phyloP scores from a whole-genome alignment of 805 yeast genomes.

The Metschnikowia lochheadii region DNA sequence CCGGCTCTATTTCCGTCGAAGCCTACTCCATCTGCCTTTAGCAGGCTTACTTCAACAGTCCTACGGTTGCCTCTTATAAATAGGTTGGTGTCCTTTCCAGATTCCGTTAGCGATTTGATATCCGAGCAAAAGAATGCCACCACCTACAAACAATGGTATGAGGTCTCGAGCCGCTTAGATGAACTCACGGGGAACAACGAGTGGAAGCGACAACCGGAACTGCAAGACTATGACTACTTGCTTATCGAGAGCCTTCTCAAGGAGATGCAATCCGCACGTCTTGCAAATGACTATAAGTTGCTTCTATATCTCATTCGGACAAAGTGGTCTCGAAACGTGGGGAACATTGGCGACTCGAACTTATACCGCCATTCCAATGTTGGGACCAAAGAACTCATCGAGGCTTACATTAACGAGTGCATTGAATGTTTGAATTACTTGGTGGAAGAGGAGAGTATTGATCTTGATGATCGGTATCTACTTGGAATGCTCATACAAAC shows the following conservation, averaged over 20 bases:
- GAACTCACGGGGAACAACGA: constrained; percentile 53
- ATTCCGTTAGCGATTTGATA: constrained; percentile 14
- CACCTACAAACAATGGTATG: constrained; percentile 62
- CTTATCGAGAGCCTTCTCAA: constrained; percentile 49
- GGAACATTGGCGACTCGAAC: constrained; percentile 78
- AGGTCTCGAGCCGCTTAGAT: constrained; percentile 61
- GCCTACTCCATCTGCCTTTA: constrained; percentile 5
- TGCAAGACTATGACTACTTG: constrained; percentile 70
- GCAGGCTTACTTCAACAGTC: constrained; percentile 1
- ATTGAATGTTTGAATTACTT: constrained; percentile 41
- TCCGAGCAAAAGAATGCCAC: constrained; percentile 33
- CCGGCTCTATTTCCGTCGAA: constrained; percentile 11
- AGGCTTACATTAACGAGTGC: constrained; percentile 80
- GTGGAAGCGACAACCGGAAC: constrained; percentile 67
- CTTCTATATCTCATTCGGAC: constrained; percentile 77
- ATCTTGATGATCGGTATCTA: constrained; percentile 63
- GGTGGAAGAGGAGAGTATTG: constrained; percentile 33
- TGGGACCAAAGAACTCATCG: constrained; percentile 82
- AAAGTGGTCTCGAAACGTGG: constrained; percentile 78
- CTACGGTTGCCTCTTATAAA: constrained; percentile 12
- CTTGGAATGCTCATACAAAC: constrained; percentile 82
- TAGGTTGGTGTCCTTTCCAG: constrained; percentile 8
- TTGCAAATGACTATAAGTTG: constrained; percentile 50
- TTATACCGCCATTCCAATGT: constrained; percentile 74
- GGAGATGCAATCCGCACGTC: constrained; percentile 59